These are phyloP conservation scores for Aspergillus funiculosus DNA, from an alignment of 495 filamentous ascomycete genomes.

Conservation along the genomic window DNA sequence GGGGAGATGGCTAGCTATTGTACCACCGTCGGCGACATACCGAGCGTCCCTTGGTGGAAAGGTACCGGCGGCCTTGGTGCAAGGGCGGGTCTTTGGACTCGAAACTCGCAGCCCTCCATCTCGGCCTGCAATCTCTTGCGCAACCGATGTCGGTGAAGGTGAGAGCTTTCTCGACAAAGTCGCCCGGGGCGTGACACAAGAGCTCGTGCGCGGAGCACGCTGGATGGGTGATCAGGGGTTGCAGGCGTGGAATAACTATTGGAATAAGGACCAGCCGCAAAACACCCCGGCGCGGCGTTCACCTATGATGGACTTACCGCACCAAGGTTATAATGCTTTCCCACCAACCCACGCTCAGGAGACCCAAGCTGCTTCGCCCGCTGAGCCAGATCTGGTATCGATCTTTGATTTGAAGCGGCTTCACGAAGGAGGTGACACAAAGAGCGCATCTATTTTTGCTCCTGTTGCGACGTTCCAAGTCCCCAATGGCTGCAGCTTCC, in stretches of 20 bases:
- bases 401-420: slow-evolving; percentile 73
- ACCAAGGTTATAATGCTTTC: slow-evolving; percentile 44
- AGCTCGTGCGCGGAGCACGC: slow-evolving; percentile 79
- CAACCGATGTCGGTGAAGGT: slow-evolving; percentile 69
- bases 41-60: slow-evolving; percentile 61
- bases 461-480: slow-evolving; percentile 76
- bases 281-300: slow-evolving; percentile 25
- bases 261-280: slow-evolving; percentile 57
- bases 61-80: slow-evolving; percentile 36
- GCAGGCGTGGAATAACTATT: slow-evolving; percentile 86
- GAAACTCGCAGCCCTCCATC: slow-evolving; percentile 66
- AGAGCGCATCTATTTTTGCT: slow-evolving; percentile 36
- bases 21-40: slow-evolving; percentile 62
- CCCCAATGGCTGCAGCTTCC: slow-evolving; percentile 80
- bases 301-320: slow-evolving; percentile 24
- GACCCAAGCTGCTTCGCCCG: slow-evolving; percentile 36
- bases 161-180: slow-evolving; percentile 81
- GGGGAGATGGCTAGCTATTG: slow-evolving; percentile 78
- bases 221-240: slow-evolving; percentile 82
- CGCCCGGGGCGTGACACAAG: slow-evolving; percentile 81
- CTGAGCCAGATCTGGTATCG: slow-evolving; percentile 75
- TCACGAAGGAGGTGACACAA: slow-evolving; percentile 40
- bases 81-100: slow-evolving; percentile 58
- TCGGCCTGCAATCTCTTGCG: slow-evolving; percentile 66
- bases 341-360: slow-evolving; percentile 69